Evolutionary conservation across 192 early-diverging fungal genomes (phyloP).

Genomic region (Mortierella claussenii): DNA sequence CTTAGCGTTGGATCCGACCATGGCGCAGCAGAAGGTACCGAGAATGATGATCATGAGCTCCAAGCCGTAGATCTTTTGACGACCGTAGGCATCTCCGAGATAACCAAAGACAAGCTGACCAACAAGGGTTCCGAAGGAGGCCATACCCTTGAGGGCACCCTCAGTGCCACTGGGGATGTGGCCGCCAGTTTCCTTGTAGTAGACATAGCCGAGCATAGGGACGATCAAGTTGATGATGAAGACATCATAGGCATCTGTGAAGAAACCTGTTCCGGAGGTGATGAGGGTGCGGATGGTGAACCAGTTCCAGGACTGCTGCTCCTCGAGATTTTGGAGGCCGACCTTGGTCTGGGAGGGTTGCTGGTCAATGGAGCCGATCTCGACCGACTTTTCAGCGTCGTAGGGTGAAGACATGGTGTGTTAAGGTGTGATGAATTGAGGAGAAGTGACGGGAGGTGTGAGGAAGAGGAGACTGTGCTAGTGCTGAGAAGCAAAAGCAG

Average conservation of each 20-base stretch:
- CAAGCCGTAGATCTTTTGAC: slow-evolving; percentile 90
- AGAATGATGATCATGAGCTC: slow-evolving; percentile 94
- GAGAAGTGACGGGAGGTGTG: slow-evolving; percentile 10
- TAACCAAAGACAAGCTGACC: slow-evolving; percentile 90
- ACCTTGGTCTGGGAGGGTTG: slow-evolving; percentile 28
- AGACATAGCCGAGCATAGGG: slow-evolving; percentile 86
- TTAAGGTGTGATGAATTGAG: neutral
- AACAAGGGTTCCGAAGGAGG: slow-evolving; percentile 89
- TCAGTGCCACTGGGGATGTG: slow-evolving; percentile 75
- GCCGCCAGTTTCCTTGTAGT: slow-evolving; percentile 60
- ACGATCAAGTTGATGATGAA: slow-evolving; percentile 95
- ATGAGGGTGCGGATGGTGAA: slow-evolving; percentile 76
- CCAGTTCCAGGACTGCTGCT: slow-evolving; percentile 76
- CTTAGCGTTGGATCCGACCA: slow-evolving; percentile 76
- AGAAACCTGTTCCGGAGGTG: slow-evolving; percentile 83
- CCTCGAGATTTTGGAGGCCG: slow-evolving; percentile 55
- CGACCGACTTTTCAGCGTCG: slow-evolving; percentile 12
- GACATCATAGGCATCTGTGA: slow-evolving; percentile 95
- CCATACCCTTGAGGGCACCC: slow-evolving; percentile 84
- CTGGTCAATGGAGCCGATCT: slow-evolving; percentile 8
- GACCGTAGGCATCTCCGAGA: slow-evolving; percentile 89
- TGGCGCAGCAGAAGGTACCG: slow-evolving; percentile 83
- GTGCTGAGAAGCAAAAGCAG: neutral
- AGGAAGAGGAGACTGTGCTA: neutral
- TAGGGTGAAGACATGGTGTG: slow-evolving; percentile 25